Base-by-base conservation (phyloP, 495 filamentous ascomycete species). In the Hypoxylon crocopeplum region DNA sequence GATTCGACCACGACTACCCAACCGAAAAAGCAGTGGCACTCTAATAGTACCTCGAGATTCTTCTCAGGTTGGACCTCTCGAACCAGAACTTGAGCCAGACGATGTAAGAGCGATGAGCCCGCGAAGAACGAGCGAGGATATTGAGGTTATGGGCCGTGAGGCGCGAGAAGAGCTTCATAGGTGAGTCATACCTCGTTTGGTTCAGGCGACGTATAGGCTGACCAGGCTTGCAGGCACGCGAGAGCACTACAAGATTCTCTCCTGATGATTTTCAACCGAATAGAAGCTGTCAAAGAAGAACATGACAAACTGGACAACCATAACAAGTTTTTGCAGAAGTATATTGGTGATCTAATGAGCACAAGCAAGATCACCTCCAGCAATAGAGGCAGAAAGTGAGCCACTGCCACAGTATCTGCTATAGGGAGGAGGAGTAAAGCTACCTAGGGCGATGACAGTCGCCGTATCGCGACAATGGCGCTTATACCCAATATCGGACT, bases 81-180 rank as follows among this genome's bases (percentile, higher is more conserved):
- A 84, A 37, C 67, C 73, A 17, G 79, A 88, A 32, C 83, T 88
- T 56, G 91, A 90, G 15, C 88, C 88, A 2, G 87, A 92, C 71
- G 94, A 97, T 70, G 92, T 93, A 32, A 79, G 93, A 51, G 87
- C 91, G 34, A 98, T 98, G 94, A 96, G 92, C 72, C 94, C 94
- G 1, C 83, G 93, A 56, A 82, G 93, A 63, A 95, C 89, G 61
- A 95, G 86, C 53, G 91, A 91, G 42, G 93, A 98, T 64, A 78
- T 96, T 22, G 89, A 96, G 64, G 83, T 83, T 62, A 81, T 98
- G 77, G 86, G 91, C 45, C 85, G 89, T 67, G 90, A 93, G 63
- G 91, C 92, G 39, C 81, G 79, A 38, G 75, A 75, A 51, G 79
- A 82, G 48, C 72, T 83, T 40, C 70, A 76, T 44, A 73, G 83